Evolutionary conservation across 2,329 filamentous ascomycete species (phyloP).

Genomic region (Cytospora mali): DNA sequence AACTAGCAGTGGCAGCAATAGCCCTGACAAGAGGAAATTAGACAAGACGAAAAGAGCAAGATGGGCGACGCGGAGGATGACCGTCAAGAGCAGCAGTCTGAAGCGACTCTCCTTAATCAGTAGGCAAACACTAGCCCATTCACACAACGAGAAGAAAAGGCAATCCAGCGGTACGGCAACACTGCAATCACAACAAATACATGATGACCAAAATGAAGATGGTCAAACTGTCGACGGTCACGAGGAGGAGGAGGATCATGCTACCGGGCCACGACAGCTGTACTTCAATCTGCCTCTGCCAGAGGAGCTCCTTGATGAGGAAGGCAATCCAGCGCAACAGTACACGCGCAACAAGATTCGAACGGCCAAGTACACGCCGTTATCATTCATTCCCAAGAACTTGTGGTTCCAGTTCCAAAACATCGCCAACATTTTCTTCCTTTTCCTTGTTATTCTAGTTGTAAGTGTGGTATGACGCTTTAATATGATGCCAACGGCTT

Average conservation of each 20-base stretch:
- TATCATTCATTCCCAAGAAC: constrained; percentile 96
- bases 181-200: constrained; percentile 35
- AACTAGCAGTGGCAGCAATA: constrained; percentile 24
- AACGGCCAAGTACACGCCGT: constrained; percentile 93
- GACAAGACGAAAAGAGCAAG: constrained; percentile 73
- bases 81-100: constrained; percentile 70
- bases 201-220: constrained; percentile 37
- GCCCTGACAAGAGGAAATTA: constrained; percentile 50
- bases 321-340: constrained; percentile 69
- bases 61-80: constrained; percentile 94
- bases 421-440: constrained; percentile 96
- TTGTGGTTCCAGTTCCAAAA: constrained; percentile 98
- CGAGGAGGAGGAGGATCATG: constrained; percentile 40
- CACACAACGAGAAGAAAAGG: constrained; percentile 70
- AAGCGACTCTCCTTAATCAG: constrained; percentile 85
- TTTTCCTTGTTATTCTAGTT: constrained; percentile 91
- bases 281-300: constrained; percentile 90
- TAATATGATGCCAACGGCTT: constrained; percentile 12
- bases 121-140: constrained; percentile 68
- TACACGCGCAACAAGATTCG: constrained; percentile 95
- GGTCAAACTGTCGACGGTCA: constrained; percentile 41
- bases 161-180: constrained; percentile 43
- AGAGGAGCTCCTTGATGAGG: constrained; percentile 72
- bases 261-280: constrained; percentile 57
- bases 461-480: constrained; percentile 59